Conservation (phyloP, 495 filamentous ascomycete genomes). For the Stereocaulon alpinum region DNA sequence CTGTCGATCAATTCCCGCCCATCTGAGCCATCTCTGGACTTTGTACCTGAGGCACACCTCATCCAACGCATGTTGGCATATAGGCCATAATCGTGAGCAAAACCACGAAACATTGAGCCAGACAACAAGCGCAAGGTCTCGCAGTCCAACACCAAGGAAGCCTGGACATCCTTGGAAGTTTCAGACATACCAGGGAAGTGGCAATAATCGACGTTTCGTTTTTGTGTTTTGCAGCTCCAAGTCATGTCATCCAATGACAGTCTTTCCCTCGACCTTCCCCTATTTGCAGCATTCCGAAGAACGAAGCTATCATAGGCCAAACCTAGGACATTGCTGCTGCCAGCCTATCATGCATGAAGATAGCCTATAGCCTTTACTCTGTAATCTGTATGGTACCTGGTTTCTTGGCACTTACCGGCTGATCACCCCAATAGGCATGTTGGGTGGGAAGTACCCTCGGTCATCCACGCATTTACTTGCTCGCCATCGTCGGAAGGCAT, state of each 20-base stretch:
- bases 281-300: neutral
- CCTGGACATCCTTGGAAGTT: too few species aligned
- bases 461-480: neutral
- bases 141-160: too few species aligned
- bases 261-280: neutral
- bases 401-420: neutral
- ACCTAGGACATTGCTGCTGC: neutral
- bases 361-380: neutral
- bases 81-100: too few species aligned
- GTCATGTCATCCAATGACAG: neutral
- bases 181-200: neutral
- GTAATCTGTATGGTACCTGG: slow-evolving; percentile 1
- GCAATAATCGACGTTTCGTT: neutral
- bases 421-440: slow-evolving; percentile 3
- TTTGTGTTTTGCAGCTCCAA: neutral
- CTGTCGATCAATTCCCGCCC: neutral
- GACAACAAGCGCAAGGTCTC: too few species aligned
- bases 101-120: too few species aligned
- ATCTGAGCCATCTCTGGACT: too few species aligned
- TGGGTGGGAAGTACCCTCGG: neutral
- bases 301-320: neutral
- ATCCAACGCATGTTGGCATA: neutral
- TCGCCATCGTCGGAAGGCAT: neutral
- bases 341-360: neutral
- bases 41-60: neutral